Evolutionary conservation across 257 asterid genomes (phyloP).

Genomic region (Lycium barbarum): DNA sequence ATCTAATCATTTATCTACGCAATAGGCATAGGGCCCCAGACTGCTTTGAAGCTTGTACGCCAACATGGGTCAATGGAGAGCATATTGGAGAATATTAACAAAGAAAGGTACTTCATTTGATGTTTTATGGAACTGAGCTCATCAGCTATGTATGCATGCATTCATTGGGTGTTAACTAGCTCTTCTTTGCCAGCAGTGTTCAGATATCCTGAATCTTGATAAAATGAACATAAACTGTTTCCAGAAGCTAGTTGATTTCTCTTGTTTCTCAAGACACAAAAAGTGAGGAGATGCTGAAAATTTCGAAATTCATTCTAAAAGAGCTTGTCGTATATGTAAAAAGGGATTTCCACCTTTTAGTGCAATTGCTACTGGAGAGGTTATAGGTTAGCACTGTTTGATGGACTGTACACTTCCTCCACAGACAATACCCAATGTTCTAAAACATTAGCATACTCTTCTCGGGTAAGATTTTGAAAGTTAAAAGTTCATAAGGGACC

Average conservation of each 20-base stretch:
- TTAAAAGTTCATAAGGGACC: slow-evolving; percentile 8
- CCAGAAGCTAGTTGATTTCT: not conserved
- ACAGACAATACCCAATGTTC: not conserved
- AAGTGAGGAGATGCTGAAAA: not conserved
- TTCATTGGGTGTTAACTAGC: not conserved
- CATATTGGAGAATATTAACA: slow-evolving; percentile 86
- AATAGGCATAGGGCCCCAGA: slow-evolving; percentile 92
- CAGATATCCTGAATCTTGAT: slow-evolving; percentile 4
- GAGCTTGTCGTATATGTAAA: not conserved
- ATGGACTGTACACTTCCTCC: not conserved
- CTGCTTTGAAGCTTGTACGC: slow-evolving; percentile 94
- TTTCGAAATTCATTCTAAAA: not conserved
- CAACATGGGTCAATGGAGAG: slow-evolving; percentile 92
- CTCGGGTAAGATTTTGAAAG: not conserved
- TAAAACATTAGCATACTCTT: not conserved
- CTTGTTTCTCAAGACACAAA: slow-evolving; percentile 5
- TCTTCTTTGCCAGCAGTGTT: not conserved
- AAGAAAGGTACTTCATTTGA: slow-evolving; percentile 72
- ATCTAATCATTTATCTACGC: slow-evolving; percentile 19
- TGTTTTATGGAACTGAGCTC: slow-evolving; percentile 24
- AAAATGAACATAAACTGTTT: not conserved
- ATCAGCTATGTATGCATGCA: not conserved
- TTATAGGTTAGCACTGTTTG: not conserved
- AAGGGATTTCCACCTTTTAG: not conserved
- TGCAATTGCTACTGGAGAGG: not conserved